Base-by-base conservation (phyloP, 1,284 basidiomycete species). In the Coniophora puteana region DNA sequence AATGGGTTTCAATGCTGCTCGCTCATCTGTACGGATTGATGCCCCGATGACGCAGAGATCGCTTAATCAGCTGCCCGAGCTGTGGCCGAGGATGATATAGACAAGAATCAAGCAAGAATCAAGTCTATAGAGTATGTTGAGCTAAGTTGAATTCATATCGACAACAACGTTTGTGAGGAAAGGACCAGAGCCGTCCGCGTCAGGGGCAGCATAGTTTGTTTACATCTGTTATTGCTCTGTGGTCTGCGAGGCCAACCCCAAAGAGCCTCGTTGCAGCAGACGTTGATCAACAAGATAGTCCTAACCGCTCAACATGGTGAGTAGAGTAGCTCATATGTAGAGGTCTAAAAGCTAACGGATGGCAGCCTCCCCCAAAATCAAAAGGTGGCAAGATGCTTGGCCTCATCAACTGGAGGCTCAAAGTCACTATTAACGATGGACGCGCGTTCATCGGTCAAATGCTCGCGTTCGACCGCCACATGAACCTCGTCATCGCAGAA, bases 381-480 rank as follows among this genome's bases (percentile, higher is more conserved):
- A 95, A 95, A 72, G 91, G 92, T 64, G 92, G 92, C 66, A 95
- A 95, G 75, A 97, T 99, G 93, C 85, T 97, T 67, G 73, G 85
- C 63, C 86, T 99, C 68, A 84, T 99, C 73, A 95, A 98, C 72
- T 98, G 95, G 86, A 79, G 95, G 62, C 79, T 99, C 54, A 94
- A 92, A 69, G 86, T 99, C 49, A 97, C 94, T 42, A 86, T 99
- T 67, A 98, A 96, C 80, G 96, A 99, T 68, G 93, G 93, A 45
- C 89, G 96, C 60, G 81, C 90, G 44, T 75, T 99, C 54, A 92
- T 91, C 32, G 96, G 96, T 35, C 96, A 98, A 69, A 95, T 99
- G 88, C 86, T 99, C 59, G 96, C 96, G 38, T 99, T 98, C 63
- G 96, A 99, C 74, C 87, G 90, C 58, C 96, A 99, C 71, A 99